Evolutionary conservation across 2,329 filamentous ascomycete genomes (phyloP).

Genomic region (Sporothrix humicola): DNA sequence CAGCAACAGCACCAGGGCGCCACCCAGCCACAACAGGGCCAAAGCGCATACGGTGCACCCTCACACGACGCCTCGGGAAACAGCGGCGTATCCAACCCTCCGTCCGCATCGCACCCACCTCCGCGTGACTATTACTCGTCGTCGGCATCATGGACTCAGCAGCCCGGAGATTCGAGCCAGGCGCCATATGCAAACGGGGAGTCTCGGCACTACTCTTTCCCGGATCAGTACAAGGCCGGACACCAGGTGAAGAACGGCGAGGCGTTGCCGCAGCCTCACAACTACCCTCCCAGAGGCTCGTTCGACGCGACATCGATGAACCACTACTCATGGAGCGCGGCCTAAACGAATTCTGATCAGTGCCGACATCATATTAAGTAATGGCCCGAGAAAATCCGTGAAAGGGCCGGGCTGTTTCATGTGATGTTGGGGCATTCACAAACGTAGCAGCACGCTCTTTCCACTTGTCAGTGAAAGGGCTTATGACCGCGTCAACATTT

Average conservation of each 20-base stretch:
- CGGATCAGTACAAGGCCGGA: conserved; percentile 56
- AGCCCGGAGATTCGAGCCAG: conserved; percentile 53
- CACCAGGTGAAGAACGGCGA: conserved; percentile 44
- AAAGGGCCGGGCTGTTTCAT: neutral
- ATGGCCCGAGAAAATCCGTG: neutral
- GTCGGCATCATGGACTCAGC: conserved; percentile 58
- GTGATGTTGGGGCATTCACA: neutral
- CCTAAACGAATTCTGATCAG: conserved; percentile 36
- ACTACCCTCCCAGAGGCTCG: conserved; percentile 52
- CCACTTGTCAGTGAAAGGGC: neutral
- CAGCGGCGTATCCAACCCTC: conserved; percentile 34
- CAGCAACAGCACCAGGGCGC: conserved; percentile 26
- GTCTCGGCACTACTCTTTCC: conserved; percentile 55
- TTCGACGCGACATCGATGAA: conserved; percentile 54
- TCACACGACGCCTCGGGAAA: conserved; percentile 30
- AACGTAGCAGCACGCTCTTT: neutral
- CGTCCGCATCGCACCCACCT: conserved; percentile 39
- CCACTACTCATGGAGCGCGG: conserved; percentile 64
- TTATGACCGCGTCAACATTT: neutral
- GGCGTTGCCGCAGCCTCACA: conserved; percentile 48
- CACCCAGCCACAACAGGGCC: conserved; percentile 35
- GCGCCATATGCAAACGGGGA: conserved; percentile 56
- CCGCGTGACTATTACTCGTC: conserved; percentile 61
- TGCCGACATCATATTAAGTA: no score
- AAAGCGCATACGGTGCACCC: conserved; percentile 28